Evolutionary conservation across 2,329 filamentous ascomycete genomes (phyloP), one percentile per base, ranked within the genome.

Genomic region (Parastagonospora nodorum): DNA sequence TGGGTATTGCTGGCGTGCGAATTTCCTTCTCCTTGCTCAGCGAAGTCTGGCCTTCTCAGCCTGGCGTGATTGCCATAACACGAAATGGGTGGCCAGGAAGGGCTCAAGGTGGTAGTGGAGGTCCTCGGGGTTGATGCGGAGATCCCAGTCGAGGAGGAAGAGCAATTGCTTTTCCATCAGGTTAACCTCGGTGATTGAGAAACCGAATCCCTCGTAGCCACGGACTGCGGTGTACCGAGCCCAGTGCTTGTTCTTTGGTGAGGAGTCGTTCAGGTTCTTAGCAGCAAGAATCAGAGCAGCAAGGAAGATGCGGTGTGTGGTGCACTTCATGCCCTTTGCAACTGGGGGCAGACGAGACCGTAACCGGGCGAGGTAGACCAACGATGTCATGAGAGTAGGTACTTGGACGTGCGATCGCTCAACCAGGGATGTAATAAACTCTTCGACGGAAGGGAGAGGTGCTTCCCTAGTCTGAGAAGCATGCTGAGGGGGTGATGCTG

Each of bases 211-310:
- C 9, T 86, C 85, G 73, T 81, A 88, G 46, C 84, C 85, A 56
- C 82, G 82, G 63, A 96, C 87, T 66, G 87, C 79, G 53, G 89
- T 96, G 81, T 97, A 99, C 67, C 87, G 88, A 60, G 94, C 92
- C 94, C 94, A 99, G 82, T 99, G 94, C 86, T 97, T 97, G 85
- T 99, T 99, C 87, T 97, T 97, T 57, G 94, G 94, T 10, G 92
- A 97, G 55, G 92, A 96, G 81, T 97, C 94, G 75, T 99, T 97
- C 64, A 97, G 84, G 75, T 97, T 97, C 86, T 99, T 99, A 65
- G 94, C 93, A 1, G 94, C 87, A 42, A 88, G 79, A 69, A 94
- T 94, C 61, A 93, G 86, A 12, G 89, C 81, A 36, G 90, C 93
- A 42, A 99, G 84, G 79, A 99, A 97, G 82, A 99, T 97, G 67